A percentile compares a stretch with the other conserved stretches of the same genome.
Evolutionary conservation across 495 filamentous ascomycete genomes (phyloP).

Genomic region (Penicillium lividum): DNA sequence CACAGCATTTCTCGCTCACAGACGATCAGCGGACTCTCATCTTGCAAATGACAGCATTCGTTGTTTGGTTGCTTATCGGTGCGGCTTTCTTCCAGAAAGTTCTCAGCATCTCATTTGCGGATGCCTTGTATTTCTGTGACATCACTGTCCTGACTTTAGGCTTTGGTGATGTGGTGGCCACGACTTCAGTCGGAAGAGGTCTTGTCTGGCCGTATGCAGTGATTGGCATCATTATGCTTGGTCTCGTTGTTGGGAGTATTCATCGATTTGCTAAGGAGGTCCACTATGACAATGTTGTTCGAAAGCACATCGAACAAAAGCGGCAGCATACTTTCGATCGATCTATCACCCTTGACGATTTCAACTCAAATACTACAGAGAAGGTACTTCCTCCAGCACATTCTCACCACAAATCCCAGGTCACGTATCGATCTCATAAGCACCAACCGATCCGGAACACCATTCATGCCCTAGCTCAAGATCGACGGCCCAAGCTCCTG

Average conservation of each 20-base stretch:
- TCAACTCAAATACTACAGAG: background rate
- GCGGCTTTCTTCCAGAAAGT: slow-evolving; percentile 56
- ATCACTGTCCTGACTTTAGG: slow-evolving; percentile 68
- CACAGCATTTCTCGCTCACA: slow-evolving; percentile 70
- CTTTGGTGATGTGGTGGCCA: slow-evolving; percentile 59
- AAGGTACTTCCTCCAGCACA: slow-evolving; percentile 1
- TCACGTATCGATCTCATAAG: slow-evolving; percentile 13
- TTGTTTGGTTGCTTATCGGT: slow-evolving; percentile 62
- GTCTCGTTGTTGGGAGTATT: slow-evolving; percentile 84
- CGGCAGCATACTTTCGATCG: slow-evolving; percentile 58
- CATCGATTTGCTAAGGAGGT: slow-evolving; percentile 66
- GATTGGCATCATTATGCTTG: slow-evolving; percentile 81
- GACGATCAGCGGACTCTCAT: slow-evolving; percentile 71
- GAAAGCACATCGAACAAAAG: slow-evolving; percentile 59
- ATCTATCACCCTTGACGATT: slow-evolving; percentile 44
- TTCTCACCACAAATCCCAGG: slow-evolving; percentile 8
- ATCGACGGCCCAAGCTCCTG: slow-evolving; percentile 29
- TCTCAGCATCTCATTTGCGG: slow-evolving; percentile 50
- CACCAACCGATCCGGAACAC: slow-evolving; percentile 28
- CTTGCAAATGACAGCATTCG: slow-evolving; percentile 63
- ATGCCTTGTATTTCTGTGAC: slow-evolving; percentile 65
- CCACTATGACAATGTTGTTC: slow-evolving; percentile 65
- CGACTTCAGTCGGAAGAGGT: slow-evolving; percentile 53
- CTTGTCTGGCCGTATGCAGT: slow-evolving; percentile 82
- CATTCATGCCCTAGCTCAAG: slow-evolving; percentile 21